Base-by-base conservation (phyloP, 2,329 filamentous ascomycete species). In the Elsinoe ampelina region DNA sequence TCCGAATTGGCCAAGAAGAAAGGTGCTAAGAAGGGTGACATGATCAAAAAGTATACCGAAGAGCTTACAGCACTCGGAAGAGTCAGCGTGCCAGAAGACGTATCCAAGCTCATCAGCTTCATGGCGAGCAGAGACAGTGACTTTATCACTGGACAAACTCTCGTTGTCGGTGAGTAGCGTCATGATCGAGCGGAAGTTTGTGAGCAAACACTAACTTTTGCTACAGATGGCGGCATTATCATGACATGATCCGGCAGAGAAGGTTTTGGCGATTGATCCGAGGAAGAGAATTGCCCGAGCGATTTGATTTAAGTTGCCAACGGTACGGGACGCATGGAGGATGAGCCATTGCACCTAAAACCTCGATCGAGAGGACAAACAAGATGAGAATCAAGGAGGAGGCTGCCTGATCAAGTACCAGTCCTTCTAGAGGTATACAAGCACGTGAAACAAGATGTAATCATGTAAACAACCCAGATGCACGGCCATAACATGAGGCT, bases 61-160 rank as follows among this genome's bases (percentile, higher is more conserved):
- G 76, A 83, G 5, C 58, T 80, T 61, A 83, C 82, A 58, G 76
- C 80, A 0, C 63, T 85, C 58, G 78, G 78, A 5, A 70, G 83
- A 35, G 77, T 77, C 1, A 81, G 81, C 63, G 76, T 79, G 11
- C 81, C 82, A 0, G 79, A 84, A 61, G 84, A 86, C 65, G 82
- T 87, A 8, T 73, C 78, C 1, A 80, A 79, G 60, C 68, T 80
- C 43, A 83, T 87, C n/a, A 78, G 77, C 59, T 86, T 83, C 64
- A 63, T 86, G 59, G 77, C 77, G 1, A 74, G 79, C 10, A 73
- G 71, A 15, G 83, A 86, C 61, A 79, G 76, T 45, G 79, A 86
- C 60, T 85, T 82, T 61, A 74, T 86, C 62, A 86, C 83, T 0
- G 84, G 83, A 0, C 83, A 86, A 70, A 85, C 80, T 2, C 73